These are phyloP conservation scores for Podila horticola DNA, from an alignment of 192 early-diverging fungal genomes.

Conservation along the genomic window DNA sequence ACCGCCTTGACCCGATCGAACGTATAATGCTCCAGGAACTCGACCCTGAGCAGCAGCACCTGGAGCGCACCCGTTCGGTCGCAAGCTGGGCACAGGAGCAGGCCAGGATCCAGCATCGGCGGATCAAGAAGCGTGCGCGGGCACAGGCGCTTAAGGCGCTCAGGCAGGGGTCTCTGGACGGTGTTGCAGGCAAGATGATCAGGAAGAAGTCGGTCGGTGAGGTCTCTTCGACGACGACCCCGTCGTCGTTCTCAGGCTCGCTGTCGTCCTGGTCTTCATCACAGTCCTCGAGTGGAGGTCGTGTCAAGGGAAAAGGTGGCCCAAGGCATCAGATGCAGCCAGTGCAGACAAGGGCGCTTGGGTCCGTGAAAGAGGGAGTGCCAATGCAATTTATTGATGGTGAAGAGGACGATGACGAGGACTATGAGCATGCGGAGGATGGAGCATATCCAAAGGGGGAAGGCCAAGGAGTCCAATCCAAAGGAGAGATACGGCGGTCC, in stretches of 20 bases:
- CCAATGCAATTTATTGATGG: not conserved
- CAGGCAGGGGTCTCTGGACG: not conserved
- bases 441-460: too few species aligned
- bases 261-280: not conserved
- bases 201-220: not conserved
- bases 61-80: slow-evolving; percentile 16
- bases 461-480: not conserved
- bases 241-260: not conserved
- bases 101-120: slow-evolving; percentile 19
- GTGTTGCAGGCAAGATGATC: not conserved
- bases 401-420: not conserved
- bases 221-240: not conserved
- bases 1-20: slow-evolving; percentile 31
- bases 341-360: not conserved
- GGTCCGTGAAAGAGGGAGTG: not conserved
- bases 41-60: slow-evolving; percentile 3
- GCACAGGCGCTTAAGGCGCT: slow-evolving; percentile 7
- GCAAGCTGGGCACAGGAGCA: slow-evolving; percentile 39
- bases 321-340: not conserved
- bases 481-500: not conserved
- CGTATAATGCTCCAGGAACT: slow-evolving; percentile 1
- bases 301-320: not conserved
- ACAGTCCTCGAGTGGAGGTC: not conserved
- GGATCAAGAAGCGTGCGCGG: slow-evolving; percentile 11
- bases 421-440: not conserved